Percentiles rank a stretch among this genome's conserved stretches.
Conservation (phyloP, 495 filamentous ascomycete species). For the Chaetomium fimeti region DNA sequence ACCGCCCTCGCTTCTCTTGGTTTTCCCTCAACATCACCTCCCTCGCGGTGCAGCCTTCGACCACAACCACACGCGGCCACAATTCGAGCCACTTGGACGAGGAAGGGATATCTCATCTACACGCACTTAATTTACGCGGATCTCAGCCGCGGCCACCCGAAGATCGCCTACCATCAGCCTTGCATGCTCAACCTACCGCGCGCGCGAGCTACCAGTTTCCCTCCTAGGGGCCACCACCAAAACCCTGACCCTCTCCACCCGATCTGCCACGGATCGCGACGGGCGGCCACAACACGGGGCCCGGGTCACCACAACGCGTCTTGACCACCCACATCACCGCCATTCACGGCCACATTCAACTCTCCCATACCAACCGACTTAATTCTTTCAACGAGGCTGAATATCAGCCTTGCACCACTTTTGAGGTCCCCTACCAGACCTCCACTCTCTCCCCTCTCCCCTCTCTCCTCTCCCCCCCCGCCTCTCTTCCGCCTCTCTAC, state of each 20-base stretch:
- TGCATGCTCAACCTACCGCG: constrained; percentile 22
- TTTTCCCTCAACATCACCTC: constrained; percentile 11
- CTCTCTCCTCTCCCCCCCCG: neutral
- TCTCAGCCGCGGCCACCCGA: neutral
- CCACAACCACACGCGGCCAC: constrained; percentile 8
- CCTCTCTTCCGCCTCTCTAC: too few relatives aligned
- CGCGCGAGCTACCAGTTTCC: constrained; percentile 16
- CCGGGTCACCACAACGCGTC: constrained; percentile 31
- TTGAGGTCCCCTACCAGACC: constrained; percentile 24
- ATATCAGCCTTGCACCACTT: constrained; percentile 42
- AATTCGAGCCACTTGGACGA: constrained; percentile 9
- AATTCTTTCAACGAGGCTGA: constrained; percentile 36
- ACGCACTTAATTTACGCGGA: neutral
- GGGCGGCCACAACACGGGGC: constrained; percentile 32
- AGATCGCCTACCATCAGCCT: constrained; percentile 19
- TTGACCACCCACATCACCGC: constrained; percentile 23
- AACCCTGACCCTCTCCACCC: constrained; percentile 35
- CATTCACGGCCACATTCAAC: constrained; percentile 6
- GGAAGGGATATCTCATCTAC: neutral
- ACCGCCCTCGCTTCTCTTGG: constrained; percentile 8
- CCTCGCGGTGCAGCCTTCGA: constrained; percentile 2
- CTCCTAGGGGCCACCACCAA: constrained; percentile 24
- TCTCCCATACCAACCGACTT: neutral
- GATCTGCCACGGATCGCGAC: constrained; percentile 37
- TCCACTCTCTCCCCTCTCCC: neutral